These are phyloP conservation scores for Fusarium albidum DNA, from an alignment of 2,329 filamentous ascomycete species.

Conservation along the genomic window DNA sequence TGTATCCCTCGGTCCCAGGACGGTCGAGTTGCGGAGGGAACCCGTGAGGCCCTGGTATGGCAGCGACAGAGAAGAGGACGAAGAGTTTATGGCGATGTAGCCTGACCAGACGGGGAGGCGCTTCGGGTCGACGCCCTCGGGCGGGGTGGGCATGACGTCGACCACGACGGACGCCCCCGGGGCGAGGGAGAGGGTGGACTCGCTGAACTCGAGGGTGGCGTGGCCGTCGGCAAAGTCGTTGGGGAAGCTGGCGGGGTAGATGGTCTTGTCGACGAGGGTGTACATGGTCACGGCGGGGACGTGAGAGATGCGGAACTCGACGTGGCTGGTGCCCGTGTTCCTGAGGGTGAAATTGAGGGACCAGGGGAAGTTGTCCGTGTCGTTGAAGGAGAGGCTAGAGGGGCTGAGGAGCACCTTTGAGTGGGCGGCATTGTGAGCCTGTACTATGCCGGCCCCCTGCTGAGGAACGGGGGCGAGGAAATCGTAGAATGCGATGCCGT, in stretches of 20 bases:
- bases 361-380: conserved; percentile 63
- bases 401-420: conserved; percentile 61
- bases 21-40: conserved; percentile 42
- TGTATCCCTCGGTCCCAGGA: conserved; percentile 35
- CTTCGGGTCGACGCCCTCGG: conserved; percentile 44
- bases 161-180: conserved; percentile 54
- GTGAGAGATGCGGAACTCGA: conserved; percentile 62
- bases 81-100: conserved; percentile 51
- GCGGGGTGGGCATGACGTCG: conserved; percentile 54
- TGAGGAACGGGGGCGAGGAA: conserved; percentile 64
- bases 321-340: conserved; percentile 58
- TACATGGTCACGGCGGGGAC: conserved; percentile 62
- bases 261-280: conserved; percentile 48
- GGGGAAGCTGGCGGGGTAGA: conserved; percentile 53
- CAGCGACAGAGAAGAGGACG: conserved; percentile 46
- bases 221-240: conserved; percentile 52
- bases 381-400: conserved; percentile 70
- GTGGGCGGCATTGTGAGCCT: conserved; percentile 66
- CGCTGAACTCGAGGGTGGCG: conserved; percentile 54
- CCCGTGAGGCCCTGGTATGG: conserved; percentile 53
- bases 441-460: conserved; percentile 67
- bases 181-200: conserved; percentile 53
- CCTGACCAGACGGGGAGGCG: conserved; percentile 54
- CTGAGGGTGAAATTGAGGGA: conserved; percentile 61
- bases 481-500: conserved; percentile 46